Evolutionary conservation across 139 green algal genomes (phyloP).

Genomic region (Chlamydomonas asymmetrica): DNA sequence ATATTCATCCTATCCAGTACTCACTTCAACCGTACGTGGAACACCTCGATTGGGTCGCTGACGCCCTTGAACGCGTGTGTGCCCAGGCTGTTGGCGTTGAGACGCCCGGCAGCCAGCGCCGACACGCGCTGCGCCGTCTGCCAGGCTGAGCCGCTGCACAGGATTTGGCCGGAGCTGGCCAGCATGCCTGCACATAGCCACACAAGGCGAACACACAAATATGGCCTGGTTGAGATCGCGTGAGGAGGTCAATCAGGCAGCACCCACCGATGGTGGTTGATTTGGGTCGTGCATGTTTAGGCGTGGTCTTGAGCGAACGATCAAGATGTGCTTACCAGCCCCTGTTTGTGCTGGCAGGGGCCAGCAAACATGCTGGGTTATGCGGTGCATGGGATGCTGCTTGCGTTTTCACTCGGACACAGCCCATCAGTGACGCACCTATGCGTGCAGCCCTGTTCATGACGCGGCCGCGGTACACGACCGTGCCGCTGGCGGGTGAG

Average conservation of each 20-base stretch:
- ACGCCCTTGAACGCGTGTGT: conserved; percentile 15
- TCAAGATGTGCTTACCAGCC: no score
- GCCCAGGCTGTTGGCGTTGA: conserved; percentile 19
- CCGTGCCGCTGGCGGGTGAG: not conserved
- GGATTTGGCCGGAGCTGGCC: conserved; percentile 7
- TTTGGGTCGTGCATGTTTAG: no score
- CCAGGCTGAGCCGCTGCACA: conserved; percentile 17
- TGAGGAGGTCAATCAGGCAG: no score
- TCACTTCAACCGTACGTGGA: conserved; percentile 8
- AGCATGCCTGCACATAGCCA: conserved; percentile 2
- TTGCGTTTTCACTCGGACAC: not conserved
- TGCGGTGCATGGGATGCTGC: not conserved
- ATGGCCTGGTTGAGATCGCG: no score
- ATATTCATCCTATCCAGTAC: no score
- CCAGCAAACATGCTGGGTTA: no score
- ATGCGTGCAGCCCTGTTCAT: conserved; percentile 32
- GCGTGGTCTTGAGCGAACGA: no score
- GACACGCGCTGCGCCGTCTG: not conserved
- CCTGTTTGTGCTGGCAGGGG: no score
- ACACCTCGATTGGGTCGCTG: conserved; percentile 20
- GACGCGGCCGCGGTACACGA: conserved; percentile 22
- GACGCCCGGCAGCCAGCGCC: not conserved
- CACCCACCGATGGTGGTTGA: no score
- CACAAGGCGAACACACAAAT: not conserved
- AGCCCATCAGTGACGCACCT: not conserved